A percentile compares a stretch with the other conserved stretches of the same genome.
Evolutionary conservation across 2,329 filamentous ascomycete species (phyloP).

Genomic region (Cercospora zeina): DNA sequence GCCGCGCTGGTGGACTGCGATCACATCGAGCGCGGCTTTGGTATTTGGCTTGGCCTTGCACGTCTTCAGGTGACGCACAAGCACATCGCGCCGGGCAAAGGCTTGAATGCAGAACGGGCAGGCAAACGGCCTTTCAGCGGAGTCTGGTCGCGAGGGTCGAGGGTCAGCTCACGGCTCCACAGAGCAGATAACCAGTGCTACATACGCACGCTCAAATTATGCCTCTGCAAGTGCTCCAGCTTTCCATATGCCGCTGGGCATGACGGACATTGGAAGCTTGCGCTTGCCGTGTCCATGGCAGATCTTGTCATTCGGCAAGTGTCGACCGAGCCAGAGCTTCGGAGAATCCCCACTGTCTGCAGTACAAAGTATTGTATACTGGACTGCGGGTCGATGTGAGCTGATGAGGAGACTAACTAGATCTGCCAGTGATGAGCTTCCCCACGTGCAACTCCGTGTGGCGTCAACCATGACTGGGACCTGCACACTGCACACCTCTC

Average conservation of each 20-base stretch:
- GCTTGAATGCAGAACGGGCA: conserved; percentile 5
- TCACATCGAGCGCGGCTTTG: not conserved
- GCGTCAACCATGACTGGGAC: conserved; percentile 3
- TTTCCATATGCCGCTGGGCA: conserved; percentile 11
- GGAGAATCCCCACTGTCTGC: not conserved
- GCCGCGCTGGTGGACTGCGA: conserved; percentile 6
- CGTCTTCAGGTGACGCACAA: conserved; percentile 1
- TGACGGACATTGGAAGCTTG: not conserved
- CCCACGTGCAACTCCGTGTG: conserved; percentile 3
- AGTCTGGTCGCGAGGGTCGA: not conserved
- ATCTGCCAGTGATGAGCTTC: not conserved
- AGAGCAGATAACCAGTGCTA: not conserved
- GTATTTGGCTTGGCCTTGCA: conserved; percentile 4
- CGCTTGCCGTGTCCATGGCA: conserved; percentile 3
- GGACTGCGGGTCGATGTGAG: not conserved
- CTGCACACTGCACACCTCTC: not conserved
- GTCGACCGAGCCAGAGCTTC: not conserved
- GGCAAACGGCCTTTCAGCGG: conserved; percentile 3
- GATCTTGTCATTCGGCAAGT: not conserved
- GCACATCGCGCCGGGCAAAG: conserved; percentile 7
- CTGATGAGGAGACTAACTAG: not conserved
- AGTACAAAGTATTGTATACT: not conserved
- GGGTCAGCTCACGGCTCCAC: not conserved
- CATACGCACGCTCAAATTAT: conserved; percentile 10
- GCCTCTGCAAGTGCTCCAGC: conserved; percentile 10